Percentiles rank a stretch among this genome's conserved stretches.
Evolutionary conservation across 2,329 filamentous ascomycete genomes (phyloP).

Genomic region (Claviceps maximensis): DNA sequence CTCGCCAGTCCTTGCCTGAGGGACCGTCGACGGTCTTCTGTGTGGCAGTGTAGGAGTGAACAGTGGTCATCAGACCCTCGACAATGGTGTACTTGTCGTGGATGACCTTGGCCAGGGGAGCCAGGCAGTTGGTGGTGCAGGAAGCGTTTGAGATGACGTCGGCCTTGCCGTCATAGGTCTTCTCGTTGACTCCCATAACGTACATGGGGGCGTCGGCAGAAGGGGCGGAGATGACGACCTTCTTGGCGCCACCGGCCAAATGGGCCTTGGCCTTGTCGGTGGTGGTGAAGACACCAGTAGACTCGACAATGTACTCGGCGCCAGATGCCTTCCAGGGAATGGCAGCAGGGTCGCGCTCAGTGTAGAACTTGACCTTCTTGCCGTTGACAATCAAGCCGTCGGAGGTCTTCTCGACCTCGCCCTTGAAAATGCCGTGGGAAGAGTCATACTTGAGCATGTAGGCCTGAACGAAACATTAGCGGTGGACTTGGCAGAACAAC

Average conservation of each 20-base stretch:
- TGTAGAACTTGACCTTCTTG: slow-evolving; percentile 92
- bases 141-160: slow-evolving; percentile 97
- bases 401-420: slow-evolving; percentile 59
- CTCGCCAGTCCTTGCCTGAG: slow-evolving; percentile 97
- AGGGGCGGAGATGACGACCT: slow-evolving; percentile 86
- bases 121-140: slow-evolving; percentile 99
- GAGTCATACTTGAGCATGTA: slow-evolving; percentile 99
- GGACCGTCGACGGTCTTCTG: slow-evolving; percentile 99
- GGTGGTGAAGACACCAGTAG: slow-evolving; percentile 98
- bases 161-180: slow-evolving; percentile 80
- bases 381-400: slow-evolving; percentile 77
- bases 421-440: slow-evolving; percentile 94
- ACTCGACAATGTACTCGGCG: slow-evolving; percentile 92
- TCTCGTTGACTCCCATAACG: slow-evolving; percentile 98
- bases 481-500: background rate
- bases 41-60: slow-evolving; percentile 99
- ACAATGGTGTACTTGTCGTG: slow-evolving; percentile 96
- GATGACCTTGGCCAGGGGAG: slow-evolving; percentile 97
- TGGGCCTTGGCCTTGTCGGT: slow-evolving; percentile 89
- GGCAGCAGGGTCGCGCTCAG: slow-evolving; percentile 73
- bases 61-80: slow-evolving; percentile 99
- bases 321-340: slow-evolving; percentile 86
- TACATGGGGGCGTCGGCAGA: slow-evolving; percentile 98
- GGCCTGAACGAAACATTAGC: slow-evolving; percentile 40
- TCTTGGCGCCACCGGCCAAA: slow-evolving; percentile 95